Evolutionary conservation across 2,329 filamentous ascomycete species (phyloP), one percentile per base, ranked within the genome.

Genomic region (Mycosphaerella sp.): DNA sequence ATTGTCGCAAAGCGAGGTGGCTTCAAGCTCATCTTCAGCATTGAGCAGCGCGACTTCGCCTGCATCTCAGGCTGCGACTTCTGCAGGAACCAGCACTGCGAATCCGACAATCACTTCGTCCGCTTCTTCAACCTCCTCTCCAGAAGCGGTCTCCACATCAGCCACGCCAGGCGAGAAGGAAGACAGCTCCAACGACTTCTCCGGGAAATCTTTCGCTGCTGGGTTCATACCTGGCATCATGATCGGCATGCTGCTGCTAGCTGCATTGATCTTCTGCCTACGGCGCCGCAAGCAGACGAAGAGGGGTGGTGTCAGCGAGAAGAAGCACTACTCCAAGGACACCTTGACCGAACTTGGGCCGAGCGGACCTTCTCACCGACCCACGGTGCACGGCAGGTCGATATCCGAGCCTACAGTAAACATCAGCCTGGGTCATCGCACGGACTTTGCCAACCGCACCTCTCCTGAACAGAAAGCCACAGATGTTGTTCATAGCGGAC

Each of bases 61-160:
- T 12, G n/a, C 43, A 6, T 18, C 36, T 2, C 13, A 25, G 7
- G 45, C 40, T 3, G 28, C 36, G 2, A 41, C 49, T 9, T 28
- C 46, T 12, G 39, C 42, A 8, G 39, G 46, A 12, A 47, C 46
- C 8, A 44, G 40, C 28, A 57, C 54, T 14, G 44, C 50, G 17
- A 12, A 25, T 12, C 13, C 39, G 13, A 21, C 39, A 2, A 41
- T 18, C 48, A 14, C 42, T 44, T 18, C 28, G 6, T 44, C 48
- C 16, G 27, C 44, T 67, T 81, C 55, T 55, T 69, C 13, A 75
- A 84, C 61, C 78, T 52, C 18, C 8, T 28, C 25, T 37, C 44
- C 40, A 32, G 51, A 50, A 4, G 48, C 50, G 16, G 44, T 41
- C n/a, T 46, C 49, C 9, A 47, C 57, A 39, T 17, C 52, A 16